phyloP scores from a whole-genome alignment of 352 stramenopile genomes.

The Phytophthora multivora region DNA sequence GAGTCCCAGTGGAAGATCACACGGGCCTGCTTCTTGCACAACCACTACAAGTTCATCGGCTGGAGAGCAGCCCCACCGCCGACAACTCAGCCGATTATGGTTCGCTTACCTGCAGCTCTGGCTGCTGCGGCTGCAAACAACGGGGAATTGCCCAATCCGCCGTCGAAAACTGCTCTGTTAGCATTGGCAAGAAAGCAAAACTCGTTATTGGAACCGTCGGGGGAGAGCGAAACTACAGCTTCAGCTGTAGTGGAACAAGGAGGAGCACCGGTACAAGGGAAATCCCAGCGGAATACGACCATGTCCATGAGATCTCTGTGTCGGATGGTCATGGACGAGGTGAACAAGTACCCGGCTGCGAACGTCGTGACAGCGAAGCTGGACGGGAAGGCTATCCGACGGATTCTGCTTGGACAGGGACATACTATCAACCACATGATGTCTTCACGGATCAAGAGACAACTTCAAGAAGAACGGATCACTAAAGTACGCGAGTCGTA shows the following conservation, averaged over 20 bases:
- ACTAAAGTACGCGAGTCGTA: slow-evolving; percentile 66
- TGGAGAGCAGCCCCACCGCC: slow-evolving; percentile 36
- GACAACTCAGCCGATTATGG: background rate
- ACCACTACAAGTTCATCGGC: slow-evolving; percentile 88
- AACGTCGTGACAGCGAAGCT: slow-evolving; percentile 68
- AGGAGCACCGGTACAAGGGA: slow-evolving; percentile 13
- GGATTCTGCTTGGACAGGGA: slow-evolving; percentile 69
- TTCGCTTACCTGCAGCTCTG: slow-evolving; percentile 1
- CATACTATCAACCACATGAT: slow-evolving; percentile 87
- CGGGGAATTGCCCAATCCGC: background rate
- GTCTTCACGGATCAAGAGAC: slow-evolving; percentile 78
- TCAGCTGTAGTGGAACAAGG: background rate
- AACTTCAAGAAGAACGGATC: slow-evolving; percentile 66
- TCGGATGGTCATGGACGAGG: slow-evolving; percentile 73
- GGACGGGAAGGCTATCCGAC: slow-evolving; percentile 77
- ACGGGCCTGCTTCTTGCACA: slow-evolving; percentile 74
- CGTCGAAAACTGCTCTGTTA: background rate
- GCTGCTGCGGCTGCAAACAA: slow-evolving; percentile 11
- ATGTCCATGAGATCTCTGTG: slow-evolving; percentile 81
- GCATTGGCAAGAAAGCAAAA: background rate
- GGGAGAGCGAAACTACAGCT: background rate
- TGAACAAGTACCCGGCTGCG: slow-evolving; percentile 64
- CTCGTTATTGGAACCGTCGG: background rate
- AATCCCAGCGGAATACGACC: slow-evolving; percentile 75
- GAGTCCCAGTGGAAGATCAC: slow-evolving; percentile 77